Conservation (phyloP, 345 rosid genomes). For the Gossypium australe region DNA sequence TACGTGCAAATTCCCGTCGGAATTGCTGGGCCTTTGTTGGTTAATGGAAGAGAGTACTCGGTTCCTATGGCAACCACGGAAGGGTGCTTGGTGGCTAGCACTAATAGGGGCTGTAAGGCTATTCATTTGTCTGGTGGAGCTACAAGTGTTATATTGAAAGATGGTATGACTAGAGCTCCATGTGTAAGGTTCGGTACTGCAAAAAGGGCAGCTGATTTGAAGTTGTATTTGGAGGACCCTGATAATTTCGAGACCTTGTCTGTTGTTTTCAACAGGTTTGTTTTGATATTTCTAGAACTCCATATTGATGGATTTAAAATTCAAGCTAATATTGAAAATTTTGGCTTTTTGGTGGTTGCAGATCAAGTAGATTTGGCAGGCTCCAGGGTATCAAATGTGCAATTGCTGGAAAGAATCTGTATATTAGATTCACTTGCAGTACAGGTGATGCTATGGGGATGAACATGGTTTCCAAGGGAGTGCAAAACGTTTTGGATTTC, state of each 20-base stretch:
- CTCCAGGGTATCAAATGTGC: constrained; percentile 53
- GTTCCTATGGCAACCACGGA: constrained; percentile 83
- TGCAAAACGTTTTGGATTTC: constrained; percentile 63
- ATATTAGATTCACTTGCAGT: constrained; percentile 49
- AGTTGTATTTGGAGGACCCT: constrained; percentile 57
- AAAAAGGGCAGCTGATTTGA: constrained; percentile 50
- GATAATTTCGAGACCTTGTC: constrained; percentile 40
- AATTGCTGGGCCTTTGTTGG: constrained; percentile 58
- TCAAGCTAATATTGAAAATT: not conserved
- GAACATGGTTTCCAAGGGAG: constrained; percentile 81
- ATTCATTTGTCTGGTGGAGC: constrained; percentile 62
- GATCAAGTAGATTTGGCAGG: constrained; percentile 59
- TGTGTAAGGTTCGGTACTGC: constrained; percentile 50
- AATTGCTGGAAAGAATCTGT: constrained; percentile 61
- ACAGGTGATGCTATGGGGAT: constrained; percentile 85
- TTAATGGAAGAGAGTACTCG: constrained; percentile 48
- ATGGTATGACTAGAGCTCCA: constrained; percentile 75
- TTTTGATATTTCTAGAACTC: not conserved
- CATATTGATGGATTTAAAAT: not conserved
- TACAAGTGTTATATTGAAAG: constrained; percentile 38
- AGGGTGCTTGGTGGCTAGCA: constrained; percentile 71
- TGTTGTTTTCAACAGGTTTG: constrained; percentile 45
- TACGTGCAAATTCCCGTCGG: constrained; percentile 77
- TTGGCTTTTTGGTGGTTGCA: constrained; percentile 14
- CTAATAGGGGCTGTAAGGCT: constrained; percentile 77